Base-by-base conservation (phyloP, 148 eudicot genomes). In the Cornus florida region DNA sequence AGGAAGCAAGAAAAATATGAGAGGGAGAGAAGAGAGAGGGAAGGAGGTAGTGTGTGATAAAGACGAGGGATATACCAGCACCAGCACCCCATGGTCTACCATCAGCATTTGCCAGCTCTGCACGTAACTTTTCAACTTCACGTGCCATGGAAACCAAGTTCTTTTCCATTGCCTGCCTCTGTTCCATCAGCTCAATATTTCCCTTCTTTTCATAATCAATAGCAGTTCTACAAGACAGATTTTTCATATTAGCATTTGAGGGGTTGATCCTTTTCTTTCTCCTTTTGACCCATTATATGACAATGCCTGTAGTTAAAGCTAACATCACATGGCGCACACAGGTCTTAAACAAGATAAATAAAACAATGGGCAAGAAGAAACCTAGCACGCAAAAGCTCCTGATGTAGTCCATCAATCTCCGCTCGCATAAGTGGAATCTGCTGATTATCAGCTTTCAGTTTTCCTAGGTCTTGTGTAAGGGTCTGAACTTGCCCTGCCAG, bases 191-290 rank as follows among this genome's bases (percentile, higher is more conserved):
- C 87, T 90, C 98, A 56, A 92, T 82, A 74, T 89, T 84, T 78
- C 90, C 97, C 82, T 93, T 93, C 90, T 96, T 96, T 80, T 96
- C 99, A 82, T 90, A 92, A 74, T 93, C 99, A 78, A 96, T 84
- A 75, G 97, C 96, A 75, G 75, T 57, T 83, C 99, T 96, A 82
- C 50, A 86, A 70, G 43, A 46, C 59, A 82, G 69, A 78, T 31
- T 22, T 50, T 4, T 28, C n/a, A 1, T 14, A 17, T 62, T 24
- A 70, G 75, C 23, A 69, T 23, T 46, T 12, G 16, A 50, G 41
- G 17, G 59, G 41, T 28, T 31, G 46, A 80, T 24, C 73, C 19
- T 10, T 57, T 43, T 43, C 10, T 43, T 43, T 43, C 10, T 8
- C 48, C 6, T 43, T 13, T 57, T 13, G 62, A n/a, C 9, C 66